Base-by-base conservation (phyloP, 345 rosid species). In the Linum trigynum region DNA sequence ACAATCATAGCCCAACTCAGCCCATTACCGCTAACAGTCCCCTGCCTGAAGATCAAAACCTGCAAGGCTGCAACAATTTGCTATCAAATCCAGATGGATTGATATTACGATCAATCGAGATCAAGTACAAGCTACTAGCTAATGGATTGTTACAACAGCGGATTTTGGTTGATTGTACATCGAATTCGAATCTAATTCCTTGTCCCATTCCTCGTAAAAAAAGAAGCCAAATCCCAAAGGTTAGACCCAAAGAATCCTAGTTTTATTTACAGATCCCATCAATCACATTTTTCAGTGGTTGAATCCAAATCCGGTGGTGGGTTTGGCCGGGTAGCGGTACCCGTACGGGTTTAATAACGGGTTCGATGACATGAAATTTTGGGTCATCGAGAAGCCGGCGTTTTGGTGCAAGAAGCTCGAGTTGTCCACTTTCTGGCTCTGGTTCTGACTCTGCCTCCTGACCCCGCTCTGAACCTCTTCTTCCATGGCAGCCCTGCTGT, bases 391-490 rank as follows among this genome's bases (percentile, higher is more conserved):
- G 69, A 56, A 56, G 76, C 66, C 64, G 74, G 81, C 61, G 73
- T 59, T 78, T 39, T 65, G 81, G 37, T 63, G 82, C 10, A 23
- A 23, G 32, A 23, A 23, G 32, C 32, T 65, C 32, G 32, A 23
- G 32, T 1, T 23, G 32, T 23, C 32, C 32, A 23, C 32, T 23
- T 23, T 23, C 32, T 23, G 32, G 32, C 32, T 76, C 3, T 77
- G 57, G 76, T 80, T 78, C 12, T 65, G 65, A 65, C 66, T 76
- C 71, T 61, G 76, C 8, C 65, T 75, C 40, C 83, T 80, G 3
- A 80, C 32, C 35, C 92, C 90, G 60, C 96, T 88, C 50, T 92
- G 85, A 14, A 81, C 95, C 77, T 89, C 91, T 39, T 79, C 97
- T 1, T 87, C 86, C 23, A 67, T 62, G 57, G 76, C 56, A 67